These are phyloP conservation scores for Tremellales sp. DNA, from an alignment of 1,284 basidiomycete genomes.

Conservation along the genomic window DNA sequence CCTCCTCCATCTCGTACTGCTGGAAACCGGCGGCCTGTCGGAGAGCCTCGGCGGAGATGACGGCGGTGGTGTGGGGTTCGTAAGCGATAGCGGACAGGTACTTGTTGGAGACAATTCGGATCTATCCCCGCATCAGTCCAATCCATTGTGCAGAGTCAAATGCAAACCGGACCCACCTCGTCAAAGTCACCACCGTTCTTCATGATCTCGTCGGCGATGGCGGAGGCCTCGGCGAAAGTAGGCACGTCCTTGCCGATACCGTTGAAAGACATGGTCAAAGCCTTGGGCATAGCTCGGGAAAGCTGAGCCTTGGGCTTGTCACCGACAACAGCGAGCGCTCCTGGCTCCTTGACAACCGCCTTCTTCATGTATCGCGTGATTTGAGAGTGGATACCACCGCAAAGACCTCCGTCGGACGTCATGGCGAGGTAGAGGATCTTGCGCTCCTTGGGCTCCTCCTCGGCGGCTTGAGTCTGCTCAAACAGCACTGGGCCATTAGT, in stretches of 20 bases:
- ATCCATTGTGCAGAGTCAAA: neutral
- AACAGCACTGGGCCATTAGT: conserved; percentile 75
- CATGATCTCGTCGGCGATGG: conserved; percentile 89
- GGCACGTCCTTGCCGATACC: conserved; percentile 97
- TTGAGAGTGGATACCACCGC: conserved; percentile 99
- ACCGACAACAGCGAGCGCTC: conserved; percentile 80
- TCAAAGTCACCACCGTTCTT: conserved; percentile 84
- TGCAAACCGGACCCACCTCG: conserved; percentile 51
- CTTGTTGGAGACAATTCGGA: conserved; percentile 88
- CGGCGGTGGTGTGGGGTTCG: conserved; percentile 70
- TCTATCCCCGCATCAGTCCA: conserved; percentile 24
- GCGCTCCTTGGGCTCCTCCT: conserved; percentile 51
- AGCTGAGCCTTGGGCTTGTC: conserved; percentile 98
- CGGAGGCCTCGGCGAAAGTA: conserved; percentile 91
- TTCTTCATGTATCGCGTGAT: conserved; percentile 84
- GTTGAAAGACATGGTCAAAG: conserved; percentile 87
- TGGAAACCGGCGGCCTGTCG: conserved; percentile 79
- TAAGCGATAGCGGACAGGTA: conserved; percentile 93
- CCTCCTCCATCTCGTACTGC: conserved; percentile 93
- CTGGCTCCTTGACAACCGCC: conserved; percentile 57
- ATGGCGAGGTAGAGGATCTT: conserved; percentile 86
- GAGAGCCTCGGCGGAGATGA: conserved; percentile 75
- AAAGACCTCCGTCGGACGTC: conserved; percentile 98
- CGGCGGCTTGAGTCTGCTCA: conserved; percentile 55
- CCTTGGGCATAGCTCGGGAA: conserved; percentile 60